phyloP scores from a whole-genome alignment of 1,284 basidiomycete genomes.

The Trichosporon sp. region DNA sequence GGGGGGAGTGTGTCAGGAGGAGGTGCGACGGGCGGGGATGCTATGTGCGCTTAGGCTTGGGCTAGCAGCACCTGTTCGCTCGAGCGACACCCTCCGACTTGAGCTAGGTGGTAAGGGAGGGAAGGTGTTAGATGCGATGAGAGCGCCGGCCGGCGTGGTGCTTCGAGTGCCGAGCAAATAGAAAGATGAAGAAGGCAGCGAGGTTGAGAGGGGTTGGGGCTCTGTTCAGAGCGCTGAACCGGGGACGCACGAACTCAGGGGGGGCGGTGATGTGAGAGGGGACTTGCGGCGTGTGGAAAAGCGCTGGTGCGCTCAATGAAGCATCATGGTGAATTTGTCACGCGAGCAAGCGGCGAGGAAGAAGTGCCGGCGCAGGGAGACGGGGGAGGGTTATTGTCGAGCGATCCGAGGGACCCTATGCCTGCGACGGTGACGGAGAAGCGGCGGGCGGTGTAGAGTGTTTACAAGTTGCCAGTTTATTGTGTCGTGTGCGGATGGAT shows the following conservation, averaged over 20 bases:
- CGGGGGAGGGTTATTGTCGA: neutral
- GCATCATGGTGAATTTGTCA: slow-evolving; percentile 6
- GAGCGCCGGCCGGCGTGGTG: neutral
- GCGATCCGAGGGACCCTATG: neutral
- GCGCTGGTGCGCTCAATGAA: slow-evolving; percentile 6
- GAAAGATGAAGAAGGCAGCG: neutral
- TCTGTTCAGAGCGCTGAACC: neutral
- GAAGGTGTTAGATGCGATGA: neutral
- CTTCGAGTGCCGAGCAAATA: neutral
- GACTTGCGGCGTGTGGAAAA: neutral
- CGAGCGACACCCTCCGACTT: neutral
- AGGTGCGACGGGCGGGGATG: neutral
- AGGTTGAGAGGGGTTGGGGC: no score
- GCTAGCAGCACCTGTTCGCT: neutral
- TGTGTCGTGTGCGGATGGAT: neutral
- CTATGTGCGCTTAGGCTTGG: neutral
- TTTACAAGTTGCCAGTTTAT: neutral
- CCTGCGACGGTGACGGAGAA: neutral
- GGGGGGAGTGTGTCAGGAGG: neutral
- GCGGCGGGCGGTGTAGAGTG: neutral
- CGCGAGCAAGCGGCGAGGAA: slow-evolving; percentile 5
- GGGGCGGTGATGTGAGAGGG: neutral
- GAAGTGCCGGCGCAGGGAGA: neutral
- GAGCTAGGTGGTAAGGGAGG: no score
- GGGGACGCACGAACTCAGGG: neutral